Evolutionary conservation across 768 basidiomycete species (phyloP).

Genomic region (Chalciporus sphaerocephalus): DNA sequence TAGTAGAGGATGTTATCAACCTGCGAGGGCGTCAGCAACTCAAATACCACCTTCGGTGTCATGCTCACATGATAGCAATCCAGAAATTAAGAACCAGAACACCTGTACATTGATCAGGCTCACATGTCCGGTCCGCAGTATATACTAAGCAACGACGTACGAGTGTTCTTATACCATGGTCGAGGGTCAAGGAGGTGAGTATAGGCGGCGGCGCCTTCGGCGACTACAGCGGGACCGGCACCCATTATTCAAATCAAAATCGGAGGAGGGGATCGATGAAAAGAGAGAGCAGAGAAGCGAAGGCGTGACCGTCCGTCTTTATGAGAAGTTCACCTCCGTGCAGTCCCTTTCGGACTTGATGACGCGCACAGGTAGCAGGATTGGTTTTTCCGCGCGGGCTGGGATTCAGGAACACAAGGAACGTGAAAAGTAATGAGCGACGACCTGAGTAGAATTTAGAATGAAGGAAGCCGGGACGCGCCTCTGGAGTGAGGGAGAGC

Average conservation of each 20-base stretch:
- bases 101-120: constrained; percentile 27
- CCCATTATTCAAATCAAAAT: constrained; percentile 42
- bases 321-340: not conserved
- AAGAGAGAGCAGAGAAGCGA: not conserved
- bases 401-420: not conserved
- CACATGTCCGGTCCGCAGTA: not conserved
- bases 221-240: constrained; percentile 44
- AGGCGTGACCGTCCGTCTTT: not conserved
- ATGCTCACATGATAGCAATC: constrained; percentile 57
- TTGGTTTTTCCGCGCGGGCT: constrained; percentile 1
- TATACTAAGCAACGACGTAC: constrained; percentile 29
- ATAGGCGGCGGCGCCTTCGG: constrained; percentile 36
- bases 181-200: constrained; percentile 54
- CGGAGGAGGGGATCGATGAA: not conserved
- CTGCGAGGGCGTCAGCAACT: constrained; percentile 12
- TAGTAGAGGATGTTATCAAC: constrained; percentile 35
- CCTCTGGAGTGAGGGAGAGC: not conserved
- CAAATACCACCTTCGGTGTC: not conserved
- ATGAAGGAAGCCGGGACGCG: not conserved
- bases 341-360: not conserved
- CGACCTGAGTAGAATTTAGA: not conserved
- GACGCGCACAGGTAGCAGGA: not conserved
- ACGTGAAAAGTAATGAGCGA: constrained; percentile 4
- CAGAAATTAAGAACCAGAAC: constrained; percentile 58
- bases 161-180: constrained; percentile 69